Evolutionary conservation across 768 basidiomycete genomes (phyloP), one percentile per base, ranked within the genome.

Genomic region (Auricularia heimuer): DNA sequence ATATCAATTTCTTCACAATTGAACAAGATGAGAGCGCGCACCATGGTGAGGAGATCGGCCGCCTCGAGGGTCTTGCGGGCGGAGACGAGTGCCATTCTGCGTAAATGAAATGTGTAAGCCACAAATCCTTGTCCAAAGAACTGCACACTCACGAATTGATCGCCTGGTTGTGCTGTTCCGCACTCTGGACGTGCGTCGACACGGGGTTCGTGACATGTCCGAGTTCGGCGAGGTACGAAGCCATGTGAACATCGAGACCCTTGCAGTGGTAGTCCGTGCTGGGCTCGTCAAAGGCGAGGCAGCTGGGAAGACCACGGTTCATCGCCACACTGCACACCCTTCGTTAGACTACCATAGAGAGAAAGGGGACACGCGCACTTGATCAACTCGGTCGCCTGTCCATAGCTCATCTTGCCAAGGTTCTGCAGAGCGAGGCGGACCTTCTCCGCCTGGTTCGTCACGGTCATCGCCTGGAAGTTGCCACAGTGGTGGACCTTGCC

Each of bases 141-240:
- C 14, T 3, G 16, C 36, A 34, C 7, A 16, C 29, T 61, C 33
- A 34, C 63, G 39, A 42, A 39, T 72, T 74, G 66, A 74, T 66
- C 24, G 70, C 69, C 66, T 74, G 73, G 68, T 74, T 74, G 37
- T 69, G 68, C 70, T 70, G 68, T 62, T 73, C 73, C n/a, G 73
- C 71, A 2, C 69, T 65, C 65, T 72, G 71, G 42, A 73, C 72
- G 62, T 67, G 66, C 16, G 64, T 70, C n/a, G 67, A 62, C 54
- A 73, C 71, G 1, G 73, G 71, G 66, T 70, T 71, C 24, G 71
- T 69, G 51, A 74, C 67, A 69, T 67, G 71, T 3, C 71, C 71
- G 34, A 74, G 47, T 39, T 68, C 67, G 36, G 66, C 65, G 1
- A 68, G 63, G 67, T 73, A 73, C 0, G 70, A 66, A 1, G 73